These are phyloP conservation scores for Fraxinus excelsior DNA, from an alignment of 257 asterid species.

Conservation along the genomic window DNA sequence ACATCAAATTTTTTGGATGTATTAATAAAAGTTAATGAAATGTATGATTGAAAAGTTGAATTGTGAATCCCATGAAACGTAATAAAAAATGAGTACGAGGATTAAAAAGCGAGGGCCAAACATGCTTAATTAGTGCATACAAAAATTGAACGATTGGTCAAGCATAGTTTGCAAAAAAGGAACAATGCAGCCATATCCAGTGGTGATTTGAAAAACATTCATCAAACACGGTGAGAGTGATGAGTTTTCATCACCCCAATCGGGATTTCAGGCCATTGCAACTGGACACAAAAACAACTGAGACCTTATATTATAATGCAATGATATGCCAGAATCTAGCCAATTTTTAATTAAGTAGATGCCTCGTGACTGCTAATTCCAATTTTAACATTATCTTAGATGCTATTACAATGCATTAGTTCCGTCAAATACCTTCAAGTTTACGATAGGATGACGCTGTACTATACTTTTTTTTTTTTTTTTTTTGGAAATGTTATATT, in stretches of 20 bases:
- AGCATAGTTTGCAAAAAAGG: neutral
- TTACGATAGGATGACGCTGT: neutral
- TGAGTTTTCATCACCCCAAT: constrained; percentile 11
- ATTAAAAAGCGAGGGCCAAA: too few relatives aligned
- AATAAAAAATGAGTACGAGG: too few relatives aligned
- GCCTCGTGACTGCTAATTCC: too few relatives aligned
- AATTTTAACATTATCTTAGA: too few relatives aligned
- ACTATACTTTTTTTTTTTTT: too few relatives aligned
- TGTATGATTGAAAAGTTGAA: too few relatives aligned
- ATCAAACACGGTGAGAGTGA: constrained; percentile 27
- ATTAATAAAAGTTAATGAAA: too few relatives aligned
- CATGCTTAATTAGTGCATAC: neutral
- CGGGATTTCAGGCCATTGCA: constrained; percentile 33
- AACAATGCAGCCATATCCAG: neutral
- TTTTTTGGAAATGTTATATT: too few relatives aligned
- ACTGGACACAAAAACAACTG: constrained; percentile 13
- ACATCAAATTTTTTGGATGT: too few relatives aligned
- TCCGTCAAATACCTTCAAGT: neutral
- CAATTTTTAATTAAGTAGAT: too few relatives aligned
- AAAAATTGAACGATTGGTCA: neutral
- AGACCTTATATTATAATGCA: neutral
- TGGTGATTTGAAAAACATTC: constrained; percentile 6
- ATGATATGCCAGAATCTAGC: neutral
- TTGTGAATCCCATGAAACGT: too few relatives aligned
- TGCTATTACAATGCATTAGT: too few relatives aligned